Conservation (phyloP, 2,329 filamentous ascomycete genomes). For the Emericellopsis atlantica region DNA sequence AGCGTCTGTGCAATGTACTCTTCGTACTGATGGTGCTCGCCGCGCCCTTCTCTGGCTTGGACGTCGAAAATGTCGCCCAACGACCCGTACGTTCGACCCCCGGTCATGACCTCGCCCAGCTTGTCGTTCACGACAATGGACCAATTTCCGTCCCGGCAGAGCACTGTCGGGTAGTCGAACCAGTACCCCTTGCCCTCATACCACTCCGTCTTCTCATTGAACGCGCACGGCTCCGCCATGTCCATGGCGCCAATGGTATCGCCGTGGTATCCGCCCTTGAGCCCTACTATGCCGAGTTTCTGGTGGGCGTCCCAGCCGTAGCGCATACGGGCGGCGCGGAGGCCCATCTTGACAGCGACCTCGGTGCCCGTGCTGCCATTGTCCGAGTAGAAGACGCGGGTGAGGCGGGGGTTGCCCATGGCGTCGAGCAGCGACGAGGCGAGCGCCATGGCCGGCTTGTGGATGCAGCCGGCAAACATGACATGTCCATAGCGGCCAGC, state of each 20-base stretch:
- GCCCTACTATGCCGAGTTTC: slow-evolving; percentile 55
- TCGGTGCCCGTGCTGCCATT: slow-evolving; percentile 77
- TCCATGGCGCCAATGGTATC: slow-evolving; percentile 88
- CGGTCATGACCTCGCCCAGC: slow-evolving; percentile 23
- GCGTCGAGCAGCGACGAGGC: slow-evolving; percentile 50
- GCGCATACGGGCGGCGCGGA: slow-evolving; percentile 53
- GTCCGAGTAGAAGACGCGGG: slow-evolving; percentile 70
- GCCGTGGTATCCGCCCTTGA: slow-evolving; percentile 75
- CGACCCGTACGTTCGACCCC: slow-evolving; percentile 27
- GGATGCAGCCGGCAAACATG: slow-evolving; percentile 75
- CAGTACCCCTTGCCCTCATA: slow-evolving; percentile 68
- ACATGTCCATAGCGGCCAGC: slow-evolving; percentile 78
- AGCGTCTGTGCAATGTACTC: slow-evolving; percentile 45
- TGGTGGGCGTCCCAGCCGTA: slow-evolving; percentile 51
- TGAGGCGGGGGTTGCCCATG: slow-evolving; percentile 50
- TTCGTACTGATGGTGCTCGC: slow-evolving; percentile 40
- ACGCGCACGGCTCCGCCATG: slow-evolving; percentile 63
- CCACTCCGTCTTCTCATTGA: slow-evolving; percentile 78
- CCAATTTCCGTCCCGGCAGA: slow-evolving; percentile 56
- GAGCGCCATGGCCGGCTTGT: slow-evolving; percentile 61
- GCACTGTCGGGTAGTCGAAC: slow-evolving; percentile 67
- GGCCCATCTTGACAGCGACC: slow-evolving; percentile 75
- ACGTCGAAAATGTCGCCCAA: slow-evolving; percentile 50
- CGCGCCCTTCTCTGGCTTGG: slow-evolving; percentile 27
- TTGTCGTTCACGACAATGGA: slow-evolving; percentile 32